These are phyloP conservation scores for Abortiporus biennis DNA, from an alignment of 1,284 basidiomycete species.

Conservation along the genomic window DNA sequence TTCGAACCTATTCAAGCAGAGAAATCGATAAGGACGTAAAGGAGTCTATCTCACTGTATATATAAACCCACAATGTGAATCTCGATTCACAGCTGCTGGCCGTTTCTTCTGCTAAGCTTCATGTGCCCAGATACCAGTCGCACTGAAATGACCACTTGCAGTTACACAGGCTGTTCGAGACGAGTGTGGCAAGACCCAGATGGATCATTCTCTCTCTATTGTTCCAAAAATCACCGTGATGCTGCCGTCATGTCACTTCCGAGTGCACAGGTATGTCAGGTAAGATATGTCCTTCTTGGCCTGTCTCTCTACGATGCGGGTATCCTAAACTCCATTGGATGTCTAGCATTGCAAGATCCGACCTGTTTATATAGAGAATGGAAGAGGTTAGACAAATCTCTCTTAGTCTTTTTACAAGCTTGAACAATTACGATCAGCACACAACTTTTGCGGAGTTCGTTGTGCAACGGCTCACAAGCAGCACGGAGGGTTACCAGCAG, in stretches of 20 bases:
- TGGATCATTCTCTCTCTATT: conserved; percentile 19
- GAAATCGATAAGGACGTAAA: no score
- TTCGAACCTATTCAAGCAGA: no score
- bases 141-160: background rate
- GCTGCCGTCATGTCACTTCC: conserved; percentile 8
- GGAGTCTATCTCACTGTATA: no score
- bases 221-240: conserved; percentile 15
- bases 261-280: conserved; percentile 13
- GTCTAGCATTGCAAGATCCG: conserved; percentile 13
- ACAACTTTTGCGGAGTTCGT: conserved; percentile 17
- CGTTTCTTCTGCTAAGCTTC: no score
- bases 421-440: conserved; percentile 7
- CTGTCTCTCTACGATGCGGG: background rate
- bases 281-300: no score
- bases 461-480: conserved; percentile 11
- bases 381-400: conserved; percentile 9
- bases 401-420: background rate
- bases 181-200: conserved; percentile 18
- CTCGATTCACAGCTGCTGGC: no score
- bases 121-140: conserved; percentile 1
- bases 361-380: conserved; percentile 17
- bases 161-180: conserved; percentile 13
- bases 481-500: conserved; percentile 1
- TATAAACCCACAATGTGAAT: no score
- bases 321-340: background rate